Conservation (phyloP, 495 filamentous ascomycete genomes). For the Thozetella sp. region DNA sequence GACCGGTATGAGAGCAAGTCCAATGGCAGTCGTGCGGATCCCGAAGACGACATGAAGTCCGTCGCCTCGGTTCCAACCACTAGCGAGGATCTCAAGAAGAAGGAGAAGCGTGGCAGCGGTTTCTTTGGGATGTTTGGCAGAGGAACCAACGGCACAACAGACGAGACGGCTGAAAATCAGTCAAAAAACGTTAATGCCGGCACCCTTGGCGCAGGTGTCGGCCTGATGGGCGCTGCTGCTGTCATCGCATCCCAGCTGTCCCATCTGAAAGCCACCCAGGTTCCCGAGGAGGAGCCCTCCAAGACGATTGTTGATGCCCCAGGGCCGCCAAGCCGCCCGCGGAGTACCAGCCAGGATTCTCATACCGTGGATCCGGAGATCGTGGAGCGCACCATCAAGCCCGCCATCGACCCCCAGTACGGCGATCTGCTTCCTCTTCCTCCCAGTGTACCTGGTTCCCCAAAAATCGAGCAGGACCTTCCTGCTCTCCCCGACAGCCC, state of each 20-base stretch:
- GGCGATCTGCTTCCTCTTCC: constrained; percentile 57
- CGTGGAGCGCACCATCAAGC: constrained; percentile 47
- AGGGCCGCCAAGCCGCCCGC: constrained; percentile 13
- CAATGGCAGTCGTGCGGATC: constrained; percentile 22
- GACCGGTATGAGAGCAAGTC: constrained; percentile 28
- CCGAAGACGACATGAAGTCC: constrained; percentile 39
- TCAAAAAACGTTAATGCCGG: constrained; percentile 45
- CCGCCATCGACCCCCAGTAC: constrained; percentile 58
- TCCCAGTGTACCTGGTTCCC: constrained; percentile 50
- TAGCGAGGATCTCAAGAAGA: constrained; percentile 30
- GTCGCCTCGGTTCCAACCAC: constrained; percentile 33
- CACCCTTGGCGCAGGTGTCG: constrained; percentile 63
- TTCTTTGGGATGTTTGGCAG: constrained; percentile 32
- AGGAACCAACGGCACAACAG: constrained; percentile 27
- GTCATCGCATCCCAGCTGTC: constrained; percentile 41
- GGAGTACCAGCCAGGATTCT: constrained; percentile 31
- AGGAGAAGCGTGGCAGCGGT: constrained; percentile 24
- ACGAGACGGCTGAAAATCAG: constrained; percentile 28
- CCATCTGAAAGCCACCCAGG: constrained; percentile 41
- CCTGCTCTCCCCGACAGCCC: constrained; percentile 51
- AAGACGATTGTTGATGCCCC: constrained; percentile 3
- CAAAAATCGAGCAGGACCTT: constrained; percentile 28
- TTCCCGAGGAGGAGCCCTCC: constrained; percentile 21
- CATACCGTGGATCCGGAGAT: constrained; percentile 52
- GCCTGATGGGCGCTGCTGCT: constrained; percentile 46